Conservation (phyloP, 192 early-diverging fungal genomes). For the Gamsiella multidivaricata region DNA sequence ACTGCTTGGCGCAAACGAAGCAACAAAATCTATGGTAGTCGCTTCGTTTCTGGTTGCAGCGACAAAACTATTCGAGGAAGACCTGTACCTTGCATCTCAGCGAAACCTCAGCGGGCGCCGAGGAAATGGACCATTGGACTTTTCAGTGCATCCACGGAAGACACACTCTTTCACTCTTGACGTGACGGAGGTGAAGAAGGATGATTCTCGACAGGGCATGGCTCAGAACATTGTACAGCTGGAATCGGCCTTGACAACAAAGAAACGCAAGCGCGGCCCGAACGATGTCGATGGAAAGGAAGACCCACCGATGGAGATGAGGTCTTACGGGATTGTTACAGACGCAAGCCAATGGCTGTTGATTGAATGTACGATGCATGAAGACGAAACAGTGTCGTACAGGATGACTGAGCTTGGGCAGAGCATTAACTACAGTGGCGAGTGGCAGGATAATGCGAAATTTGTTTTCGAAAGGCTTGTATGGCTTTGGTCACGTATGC, state of each 20-base stretch:
- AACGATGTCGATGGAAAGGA: constrained; percentile 19
- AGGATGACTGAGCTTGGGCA: constrained; percentile 6
- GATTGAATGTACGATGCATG: constrained; percentile 13
- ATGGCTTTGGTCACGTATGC: constrained; percentile 3
- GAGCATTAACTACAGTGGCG: background rate
- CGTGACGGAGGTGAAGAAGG: too few species aligned
- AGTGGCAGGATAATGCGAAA: background rate
- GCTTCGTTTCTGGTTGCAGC: constrained; percentile 10
- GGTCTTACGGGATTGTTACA: constrained; percentile 20
- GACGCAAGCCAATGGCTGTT: background rate
- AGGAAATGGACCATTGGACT: constrained; percentile 28
- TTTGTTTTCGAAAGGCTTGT: background rate
- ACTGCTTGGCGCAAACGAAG: background rate
- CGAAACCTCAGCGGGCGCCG: constrained; percentile 17
- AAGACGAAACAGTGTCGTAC: constrained; percentile 5
- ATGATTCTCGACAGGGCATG: too few species aligned
- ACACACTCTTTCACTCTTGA: too few species aligned
- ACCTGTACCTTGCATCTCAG: constrained; percentile 8
- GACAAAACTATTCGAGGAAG: constrained; percentile 18
- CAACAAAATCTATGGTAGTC: constrained; percentile 14
- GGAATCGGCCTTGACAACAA: constrained; percentile 16
- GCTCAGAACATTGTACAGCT: background rate
- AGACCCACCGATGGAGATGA: background rate
- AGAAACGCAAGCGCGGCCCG: constrained; percentile 10
- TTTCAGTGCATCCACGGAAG: too few species aligned